Evolutionary conservation across 2,329 filamentous ascomycete species (phyloP).

Genomic region (Fusarium buxicola): DNA sequence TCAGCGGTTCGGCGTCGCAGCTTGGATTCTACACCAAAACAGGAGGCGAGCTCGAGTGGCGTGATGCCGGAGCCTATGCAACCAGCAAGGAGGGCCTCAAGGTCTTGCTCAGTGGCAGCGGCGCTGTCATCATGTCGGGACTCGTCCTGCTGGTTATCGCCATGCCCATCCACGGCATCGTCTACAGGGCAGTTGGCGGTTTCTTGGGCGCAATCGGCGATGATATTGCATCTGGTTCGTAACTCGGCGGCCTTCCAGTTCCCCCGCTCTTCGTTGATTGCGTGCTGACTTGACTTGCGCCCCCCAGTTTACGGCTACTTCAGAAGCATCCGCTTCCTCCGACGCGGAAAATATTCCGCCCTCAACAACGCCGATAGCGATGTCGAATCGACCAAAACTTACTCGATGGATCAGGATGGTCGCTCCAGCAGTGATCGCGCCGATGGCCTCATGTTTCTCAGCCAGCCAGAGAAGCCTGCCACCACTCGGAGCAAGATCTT

Average conservation of each 20-base stretch:
- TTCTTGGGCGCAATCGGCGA: conserved; percentile 36
- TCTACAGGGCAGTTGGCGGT: conserved; percentile 40
- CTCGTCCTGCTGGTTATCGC: conserved; percentile 39
- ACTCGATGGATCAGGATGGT: conserved; percentile 35
- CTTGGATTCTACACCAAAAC: conserved; percentile 49
- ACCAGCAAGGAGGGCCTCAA: conserved; percentile 48
- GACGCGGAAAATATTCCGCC: conserved; percentile 35
- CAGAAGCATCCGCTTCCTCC: conserved; percentile 31
- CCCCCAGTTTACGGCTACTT: conserved; percentile 30
- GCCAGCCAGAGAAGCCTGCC: conserved; percentile 20
- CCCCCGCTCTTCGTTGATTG: neutral
- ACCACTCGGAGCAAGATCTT: conserved; percentile 13
- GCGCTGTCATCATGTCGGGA: conserved; percentile 41
- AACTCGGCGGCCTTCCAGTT: neutral
- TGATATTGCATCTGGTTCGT: conserved; percentile 32
- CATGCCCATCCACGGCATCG: conserved; percentile 39
- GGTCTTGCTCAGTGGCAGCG: conserved; percentile 48
- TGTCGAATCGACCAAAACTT: conserved; percentile 37
- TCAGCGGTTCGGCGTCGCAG: conserved; percentile 48
- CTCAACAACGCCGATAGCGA: conserved; percentile 26
- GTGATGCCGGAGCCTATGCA: conserved; percentile 47
- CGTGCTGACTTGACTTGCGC: conserved; percentile 12
- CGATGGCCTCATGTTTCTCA: neutral
- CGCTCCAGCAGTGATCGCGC: conserved; percentile 28
- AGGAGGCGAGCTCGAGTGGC: conserved; percentile 50